A percentile compares a stretch with the other conserved stretches of the same genome.
Conservation (phyloP, 192 early-diverging fungal genomes). For the Podila epigama region DNA sequence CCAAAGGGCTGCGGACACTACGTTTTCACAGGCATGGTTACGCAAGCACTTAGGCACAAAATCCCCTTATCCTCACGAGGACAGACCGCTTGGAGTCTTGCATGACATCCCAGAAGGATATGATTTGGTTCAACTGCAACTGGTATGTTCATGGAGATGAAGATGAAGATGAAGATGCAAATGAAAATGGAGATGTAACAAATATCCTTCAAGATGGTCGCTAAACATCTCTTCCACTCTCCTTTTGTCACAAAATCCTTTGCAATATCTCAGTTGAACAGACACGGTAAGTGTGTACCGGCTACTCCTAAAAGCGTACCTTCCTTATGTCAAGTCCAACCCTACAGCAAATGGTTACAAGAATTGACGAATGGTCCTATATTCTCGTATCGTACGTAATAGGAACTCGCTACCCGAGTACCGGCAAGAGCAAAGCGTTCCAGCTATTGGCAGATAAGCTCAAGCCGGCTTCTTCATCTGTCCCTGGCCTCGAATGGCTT, state of each 20-base stretch:
- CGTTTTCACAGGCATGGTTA: conserved; percentile 6
- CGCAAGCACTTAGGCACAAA: conserved; percentile 30
- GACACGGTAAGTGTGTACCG: background rate
- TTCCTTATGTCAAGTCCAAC: too few relatives aligned
- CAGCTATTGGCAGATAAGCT: conserved; percentile 7
- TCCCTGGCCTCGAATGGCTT: conserved; percentile 19
- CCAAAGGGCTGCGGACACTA: background rate
- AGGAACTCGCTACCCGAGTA: conserved; percentile 18
- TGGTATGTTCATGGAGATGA: too few relatives aligned
- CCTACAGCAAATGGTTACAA: too few relatives aligned
- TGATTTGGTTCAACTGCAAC: conserved; percentile 25
- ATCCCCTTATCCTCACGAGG: conserved; percentile 41
- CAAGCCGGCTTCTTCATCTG: background rate
- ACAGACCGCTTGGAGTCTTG: conserved; percentile 3
- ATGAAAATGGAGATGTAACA: too few relatives aligned
- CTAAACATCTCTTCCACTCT: background rate
- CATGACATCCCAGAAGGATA: conserved; percentile 28
- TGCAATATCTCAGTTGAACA: conserved; percentile 1
- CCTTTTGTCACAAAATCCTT: background rate
- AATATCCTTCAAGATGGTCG: too few relatives aligned
- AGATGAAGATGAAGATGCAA: too few relatives aligned
- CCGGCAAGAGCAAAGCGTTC: background rate
- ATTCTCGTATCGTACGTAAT: too few relatives aligned
- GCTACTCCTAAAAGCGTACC: too few relatives aligned
- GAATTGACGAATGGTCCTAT: too few relatives aligned